These are phyloP conservation scores for Epichloe baconii DNA, from an alignment of 2,329 filamentous ascomycete genomes.

Conservation along the genomic window DNA sequence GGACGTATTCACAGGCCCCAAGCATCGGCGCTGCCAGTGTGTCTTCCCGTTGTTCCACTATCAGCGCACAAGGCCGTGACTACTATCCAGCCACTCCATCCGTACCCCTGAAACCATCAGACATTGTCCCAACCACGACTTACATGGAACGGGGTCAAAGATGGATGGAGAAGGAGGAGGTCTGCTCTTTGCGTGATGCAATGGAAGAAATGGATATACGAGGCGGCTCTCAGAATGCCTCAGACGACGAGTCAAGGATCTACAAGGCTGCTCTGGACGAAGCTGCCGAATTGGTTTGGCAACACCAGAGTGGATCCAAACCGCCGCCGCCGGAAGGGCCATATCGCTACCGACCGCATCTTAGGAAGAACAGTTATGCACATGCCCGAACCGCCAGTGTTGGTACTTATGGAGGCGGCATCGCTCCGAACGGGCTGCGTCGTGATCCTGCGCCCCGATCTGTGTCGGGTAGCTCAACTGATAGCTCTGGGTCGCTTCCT, in stretches of 20 bases:
- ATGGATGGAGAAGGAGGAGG: slow-evolving; percentile 75
- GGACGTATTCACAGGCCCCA: slow-evolving; percentile 19
- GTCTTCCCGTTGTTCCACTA: slow-evolving; percentile 36
- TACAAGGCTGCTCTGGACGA: slow-evolving; percentile 63
- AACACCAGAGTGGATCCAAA: slow-evolving; percentile 48
- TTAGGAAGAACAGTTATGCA: slow-evolving; percentile 59
- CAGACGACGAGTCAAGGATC: slow-evolving; percentile 46
- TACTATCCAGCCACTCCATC: slow-evolving; percentile 34
- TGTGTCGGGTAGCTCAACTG: slow-evolving; percentile 38
- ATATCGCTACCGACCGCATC: slow-evolving; percentile 54
- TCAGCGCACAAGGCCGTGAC: slow-evolving; percentile 32
- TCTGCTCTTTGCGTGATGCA: slow-evolving; percentile 53
- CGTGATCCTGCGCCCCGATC: slow-evolving; percentile 31
- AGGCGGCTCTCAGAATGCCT: slow-evolving; percentile 17
- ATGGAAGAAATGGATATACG: slow-evolving; percentile 60
- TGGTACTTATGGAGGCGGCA: slow-evolving; percentile 33
- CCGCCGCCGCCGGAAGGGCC: slow-evolving; percentile 42
- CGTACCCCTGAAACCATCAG: slow-evolving; percentile 39
- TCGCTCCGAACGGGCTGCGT: slow-evolving; percentile 27
- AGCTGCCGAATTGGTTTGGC: slow-evolving; percentile 66
- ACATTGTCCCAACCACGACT: slow-evolving; percentile 50
- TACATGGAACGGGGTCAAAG: slow-evolving; percentile 63
- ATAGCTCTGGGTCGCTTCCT: slow-evolving; percentile 28
- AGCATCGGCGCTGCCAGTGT: slow-evolving; percentile 32
- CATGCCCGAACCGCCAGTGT: slow-evolving; percentile 50